A percentile compares a stretch with the other conserved stretches of the same genome.
Conservation (phyloP, 495 filamentous ascomycete species). For the Penicillium argentinense region DNA sequence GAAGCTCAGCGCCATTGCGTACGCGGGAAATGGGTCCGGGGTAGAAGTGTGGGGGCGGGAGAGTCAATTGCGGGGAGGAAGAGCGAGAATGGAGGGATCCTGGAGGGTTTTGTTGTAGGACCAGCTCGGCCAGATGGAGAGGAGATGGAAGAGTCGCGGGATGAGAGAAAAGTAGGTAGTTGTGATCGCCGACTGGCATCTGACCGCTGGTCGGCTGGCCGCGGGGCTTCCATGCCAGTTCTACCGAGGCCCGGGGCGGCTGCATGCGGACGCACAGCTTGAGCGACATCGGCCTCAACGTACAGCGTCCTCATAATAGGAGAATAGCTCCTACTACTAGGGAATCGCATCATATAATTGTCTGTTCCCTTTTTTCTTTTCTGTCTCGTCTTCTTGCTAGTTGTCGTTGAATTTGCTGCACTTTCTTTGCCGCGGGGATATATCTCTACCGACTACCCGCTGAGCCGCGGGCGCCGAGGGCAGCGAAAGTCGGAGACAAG, state of each 20-base stretch:
- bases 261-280: conserved; percentile 23
- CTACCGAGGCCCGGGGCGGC: conserved; percentile 33
- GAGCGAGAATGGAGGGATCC: conserved; percentile 1
- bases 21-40: conserved; percentile 19
- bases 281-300: conserved; percentile 11
- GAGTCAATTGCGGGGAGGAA: conserved; percentile 21
- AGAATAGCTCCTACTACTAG: not conserved
- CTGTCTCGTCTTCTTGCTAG: too few species aligned
- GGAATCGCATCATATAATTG: too few species aligned
- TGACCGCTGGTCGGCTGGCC: conserved; percentile 31
- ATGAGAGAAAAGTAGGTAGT: not conserved
- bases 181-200: conserved; percentile 18
- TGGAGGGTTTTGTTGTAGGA: too few species aligned
- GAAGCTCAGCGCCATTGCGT: conserved; percentile 34
- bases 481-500: too few species aligned
- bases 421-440: too few species aligned
- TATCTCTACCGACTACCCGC: too few species aligned
- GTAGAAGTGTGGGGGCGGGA: conserved; percentile 23
- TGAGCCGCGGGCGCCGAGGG: too few species aligned
- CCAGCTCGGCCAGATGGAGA: too few species aligned
- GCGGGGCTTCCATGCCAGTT: conserved; percentile 23
- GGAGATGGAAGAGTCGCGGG: conserved; percentile 10
- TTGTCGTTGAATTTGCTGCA: too few species aligned
- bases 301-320: too few species aligned
- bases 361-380: too few species aligned